These are phyloP conservation scores for Saccharomyces hybrid DNA, from an alignment of 1,139 yeast genomes.

Conservation along the genomic window DNA sequence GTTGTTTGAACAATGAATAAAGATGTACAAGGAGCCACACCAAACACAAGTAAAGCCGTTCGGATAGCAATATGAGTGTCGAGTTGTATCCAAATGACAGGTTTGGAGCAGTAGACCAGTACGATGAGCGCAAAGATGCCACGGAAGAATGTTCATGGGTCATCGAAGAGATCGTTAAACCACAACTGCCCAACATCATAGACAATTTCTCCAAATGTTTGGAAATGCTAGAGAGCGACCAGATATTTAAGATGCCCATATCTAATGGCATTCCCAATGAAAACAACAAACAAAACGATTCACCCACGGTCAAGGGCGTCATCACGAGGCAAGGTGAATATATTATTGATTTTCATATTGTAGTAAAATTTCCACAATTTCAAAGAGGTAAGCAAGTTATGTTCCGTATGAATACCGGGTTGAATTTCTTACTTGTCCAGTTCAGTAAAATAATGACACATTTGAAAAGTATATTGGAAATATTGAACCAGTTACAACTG, in stretches of 20 bases:
- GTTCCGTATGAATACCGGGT: conserved; percentile 20
- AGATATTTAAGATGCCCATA: conserved; percentile 31
- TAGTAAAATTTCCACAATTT: conserved; percentile 26
- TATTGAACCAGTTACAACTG: conserved; percentile 19
- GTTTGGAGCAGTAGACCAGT: conserved; percentile 14
- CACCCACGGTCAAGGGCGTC: conserved; percentile 25
- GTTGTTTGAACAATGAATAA: background rate
- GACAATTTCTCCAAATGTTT: conserved; percentile 34
- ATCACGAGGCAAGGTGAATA: conserved; percentile 25
- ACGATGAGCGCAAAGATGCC: conserved; percentile 7
- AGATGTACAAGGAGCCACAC: background rate
- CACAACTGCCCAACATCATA: conserved; percentile 33
- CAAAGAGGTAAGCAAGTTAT: conserved; percentile 24
- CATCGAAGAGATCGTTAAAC: conserved; percentile 32
- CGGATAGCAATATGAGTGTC: conserved; percentile 23
- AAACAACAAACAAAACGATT: conserved; percentile 10
- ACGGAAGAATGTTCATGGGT: conserved; percentile 32
- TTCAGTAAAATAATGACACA: conserved; percentile 16
- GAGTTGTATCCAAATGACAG: conserved; percentile 25
- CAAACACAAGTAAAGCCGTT: background rate
- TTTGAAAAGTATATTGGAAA: conserved; percentile 13
- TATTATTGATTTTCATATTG: conserved; percentile 26
- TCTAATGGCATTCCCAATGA: conserved; percentile 16
- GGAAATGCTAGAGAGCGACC: conserved; percentile 28
- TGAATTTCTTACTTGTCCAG: conserved; percentile 20